phyloP scores from a whole-genome alignment of 306 rosid species.

The Quillaja saponaria region DNA sequence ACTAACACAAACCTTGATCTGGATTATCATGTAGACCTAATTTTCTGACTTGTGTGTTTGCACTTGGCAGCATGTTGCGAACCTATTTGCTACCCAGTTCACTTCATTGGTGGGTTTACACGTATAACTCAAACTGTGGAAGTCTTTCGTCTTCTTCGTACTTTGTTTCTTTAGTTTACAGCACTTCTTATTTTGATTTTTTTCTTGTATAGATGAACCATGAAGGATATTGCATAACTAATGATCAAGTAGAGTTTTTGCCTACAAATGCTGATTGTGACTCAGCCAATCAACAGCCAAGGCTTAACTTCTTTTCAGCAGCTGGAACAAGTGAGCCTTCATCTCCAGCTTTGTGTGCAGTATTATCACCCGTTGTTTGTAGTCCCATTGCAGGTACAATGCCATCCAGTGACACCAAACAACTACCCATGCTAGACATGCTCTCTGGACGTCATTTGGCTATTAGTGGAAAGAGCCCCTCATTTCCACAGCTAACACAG shows the following conservation, averaged over 20 bases:
- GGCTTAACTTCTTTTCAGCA: constrained; percentile 9
- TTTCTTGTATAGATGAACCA: constrained; percentile 31
- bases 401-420: constrained; percentile 15
- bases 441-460: constrained; percentile 10
- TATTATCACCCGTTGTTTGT: background rate
- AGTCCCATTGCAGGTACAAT: constrained; percentile 1
- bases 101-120: constrained; percentile 36
- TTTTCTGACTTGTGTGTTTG: constrained; percentile 23
- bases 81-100: constrained; percentile 38
- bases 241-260: constrained; percentile 12
- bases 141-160: constrained; percentile 1
- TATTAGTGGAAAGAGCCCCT: background rate
- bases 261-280: constrained; percentile 10
- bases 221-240: constrained; percentile 41
- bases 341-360: constrained; percentile 14
- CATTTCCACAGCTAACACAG: background rate
- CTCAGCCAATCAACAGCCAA: constrained; percentile 5
- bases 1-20: background rate
- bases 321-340: background rate
- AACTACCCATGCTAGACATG: constrained; percentile 6
- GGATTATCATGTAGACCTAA: background rate
- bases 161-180: background rate
- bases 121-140: background rate
- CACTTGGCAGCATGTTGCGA: constrained; percentile 27
- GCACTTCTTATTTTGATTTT: background rate